Evolutionary conservation across 108 stramenopile genomes (phyloP), one percentile per base, ranked within the genome.

Genomic region (Heterococcus sp.): DNA sequence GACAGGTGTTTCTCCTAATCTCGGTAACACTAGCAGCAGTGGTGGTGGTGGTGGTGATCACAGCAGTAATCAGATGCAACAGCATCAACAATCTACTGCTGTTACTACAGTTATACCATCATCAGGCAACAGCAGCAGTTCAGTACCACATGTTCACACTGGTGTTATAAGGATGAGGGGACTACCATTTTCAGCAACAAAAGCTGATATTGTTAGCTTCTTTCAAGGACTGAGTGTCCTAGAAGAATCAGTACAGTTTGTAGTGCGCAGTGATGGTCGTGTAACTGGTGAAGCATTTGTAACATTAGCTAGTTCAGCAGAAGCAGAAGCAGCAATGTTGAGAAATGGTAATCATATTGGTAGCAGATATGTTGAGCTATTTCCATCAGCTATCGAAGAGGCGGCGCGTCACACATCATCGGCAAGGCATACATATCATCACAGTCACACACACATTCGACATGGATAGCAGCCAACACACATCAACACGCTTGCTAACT

Each of bases 271-370:
- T 64, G 95, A 96, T 71, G 95, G 95, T 35, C 89, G 94, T 29
- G 90, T 94, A 27, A 96, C 95, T 74, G 95, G 95, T 37, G 95
- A 96, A 73, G 94, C 92, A 32, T 96, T 94, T 74, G 90, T 95
- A 46, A 91, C 89, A 32, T 94, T 96, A 83, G 83, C 86, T 40
- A 86, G 90, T 66, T 87, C 91, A 11, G 91, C 91, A n/a, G 92
- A 93, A 36, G 90, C 94, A 1, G 90, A 81, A 92, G 85, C 86
- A 73, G 86, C 86, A 37, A 84, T 92, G 70, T 92, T 93, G 75
- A 88, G 93, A 31, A 92, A 92, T 36, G 82, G 74, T 58, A 75
- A 58, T 26, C 64, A 66, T 82, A 92, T 88, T 36, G 95, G 95
- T 28, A 91, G 88, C 72, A 90, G 95, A 21, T 95, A 96, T 88